Evolutionary conservation across 768 basidiomycete species (phyloP).

Genomic region (Gelatoporia subvermispora): DNA sequence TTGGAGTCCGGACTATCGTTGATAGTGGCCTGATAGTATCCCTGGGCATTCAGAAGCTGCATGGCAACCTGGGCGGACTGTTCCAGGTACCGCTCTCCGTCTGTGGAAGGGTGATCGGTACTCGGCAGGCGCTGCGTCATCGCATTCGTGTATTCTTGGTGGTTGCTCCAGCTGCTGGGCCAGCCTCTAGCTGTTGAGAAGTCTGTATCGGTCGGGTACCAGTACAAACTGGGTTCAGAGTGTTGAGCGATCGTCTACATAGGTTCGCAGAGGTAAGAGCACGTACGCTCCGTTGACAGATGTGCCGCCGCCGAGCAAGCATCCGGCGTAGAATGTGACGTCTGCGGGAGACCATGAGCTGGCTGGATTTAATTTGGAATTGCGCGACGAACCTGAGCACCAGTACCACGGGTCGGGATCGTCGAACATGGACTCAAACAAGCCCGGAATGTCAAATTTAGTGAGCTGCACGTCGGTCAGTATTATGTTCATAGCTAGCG

Average conservation of each 20-base stretch:
- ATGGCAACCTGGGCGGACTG: conserved; percentile 41
- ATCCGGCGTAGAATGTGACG: conserved; percentile 58
- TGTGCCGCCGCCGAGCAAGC: conserved; percentile 58
- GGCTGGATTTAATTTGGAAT: no score
- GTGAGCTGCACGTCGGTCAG: conserved; percentile 39
- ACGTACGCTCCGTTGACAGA: conserved; percentile 60
- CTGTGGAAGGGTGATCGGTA: conserved; percentile 55
- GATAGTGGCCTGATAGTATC: conserved; percentile 49
- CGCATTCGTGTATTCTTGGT: conserved; percentile 44
- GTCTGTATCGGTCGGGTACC: conserved; percentile 48
- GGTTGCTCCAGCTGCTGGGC: conserved; percentile 51
- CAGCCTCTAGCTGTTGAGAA: conserved; percentile 48
- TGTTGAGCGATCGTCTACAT: background rate
- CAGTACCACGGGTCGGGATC: conserved; percentile 56
- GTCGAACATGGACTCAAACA: conserved; percentile 63
- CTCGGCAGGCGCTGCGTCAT: conserved; percentile 47
- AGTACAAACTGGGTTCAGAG: conserved; percentile 37
- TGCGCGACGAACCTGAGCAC: conserved; percentile 44
- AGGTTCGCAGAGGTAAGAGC: background rate
- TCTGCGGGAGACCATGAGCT: conserved; percentile 27
- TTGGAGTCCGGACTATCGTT: conserved; percentile 53
- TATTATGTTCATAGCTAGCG: background rate
- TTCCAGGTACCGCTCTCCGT: conserved; percentile 54
- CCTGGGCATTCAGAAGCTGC: conserved; percentile 41
- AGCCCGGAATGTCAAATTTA: conserved; percentile 61